phyloP scores from a whole-genome alignment of 1,284 basidiomycete genomes.

The Apiotrichum domesticum region DNA sequence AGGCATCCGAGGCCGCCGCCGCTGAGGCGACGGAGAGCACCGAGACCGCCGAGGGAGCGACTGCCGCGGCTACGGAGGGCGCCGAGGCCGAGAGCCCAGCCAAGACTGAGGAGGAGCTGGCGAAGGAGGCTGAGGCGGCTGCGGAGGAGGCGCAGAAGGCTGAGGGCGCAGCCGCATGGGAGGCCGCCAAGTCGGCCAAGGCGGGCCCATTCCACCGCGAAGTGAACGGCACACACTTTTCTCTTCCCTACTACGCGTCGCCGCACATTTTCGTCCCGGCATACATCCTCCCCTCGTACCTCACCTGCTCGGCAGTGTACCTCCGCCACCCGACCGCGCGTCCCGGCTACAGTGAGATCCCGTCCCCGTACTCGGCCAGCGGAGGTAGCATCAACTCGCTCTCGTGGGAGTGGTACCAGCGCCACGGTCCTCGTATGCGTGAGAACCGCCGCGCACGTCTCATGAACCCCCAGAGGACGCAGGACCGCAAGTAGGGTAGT shows the following conservation, averaged over 20 bases:
- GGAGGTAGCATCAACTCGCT: conserved; percentile 78
- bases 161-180: not conserved
- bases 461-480: conserved; percentile 56
- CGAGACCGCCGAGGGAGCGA: conserved; percentile 8
- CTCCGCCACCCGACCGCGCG: conserved; percentile 92
- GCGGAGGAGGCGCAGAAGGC: conserved; percentile 1
- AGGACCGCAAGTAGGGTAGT: conserved; percentile 24
- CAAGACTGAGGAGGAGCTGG: conserved; percentile 2
- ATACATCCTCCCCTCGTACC: conserved; percentile 85
- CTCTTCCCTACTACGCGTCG: conserved; percentile 77
- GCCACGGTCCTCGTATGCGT: conserved; percentile 59
- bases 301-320: conserved; percentile 88
- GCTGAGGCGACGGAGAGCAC: conserved; percentile 10
- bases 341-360: conserved; percentile 84
- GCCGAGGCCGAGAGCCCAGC: conserved; percentile 12
- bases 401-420: conserved; percentile 84
- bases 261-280: conserved; percentile 94
- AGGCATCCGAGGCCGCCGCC: conserved; percentile 6
- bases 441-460: conserved; percentile 59
- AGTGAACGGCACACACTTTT: conserved; percentile 52
- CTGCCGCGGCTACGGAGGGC: conserved; percentile 9
- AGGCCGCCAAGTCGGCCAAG: not conserved
- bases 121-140: not conserved
- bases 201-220: not conserved
- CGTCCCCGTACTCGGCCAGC: conserved; percentile 80